Evolutionary conservation across 441 rosid genomes (phyloP).

Genomic region (Manihot esculenta): DNA sequence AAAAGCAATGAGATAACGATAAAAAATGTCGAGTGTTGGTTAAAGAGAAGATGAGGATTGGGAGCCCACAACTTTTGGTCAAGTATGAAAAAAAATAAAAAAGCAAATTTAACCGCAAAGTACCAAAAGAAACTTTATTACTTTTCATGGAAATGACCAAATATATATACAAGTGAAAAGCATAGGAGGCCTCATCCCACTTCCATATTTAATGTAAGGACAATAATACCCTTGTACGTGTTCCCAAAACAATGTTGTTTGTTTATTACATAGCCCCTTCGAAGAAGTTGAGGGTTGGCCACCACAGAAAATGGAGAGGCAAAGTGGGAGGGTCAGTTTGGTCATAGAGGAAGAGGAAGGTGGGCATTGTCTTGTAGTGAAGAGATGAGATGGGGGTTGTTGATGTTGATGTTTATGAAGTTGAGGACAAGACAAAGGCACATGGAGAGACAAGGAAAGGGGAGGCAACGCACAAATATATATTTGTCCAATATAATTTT

Average conservation of each 20-base stretch:
- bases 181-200: constrained; percentile 26
- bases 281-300: background rate
- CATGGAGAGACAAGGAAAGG: constrained; percentile 36
- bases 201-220: constrained; percentile 10
- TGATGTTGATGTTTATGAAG: constrained; percentile 42
- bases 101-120: constrained; percentile 42
- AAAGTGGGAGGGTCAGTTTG: constrained; percentile 30
- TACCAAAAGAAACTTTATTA: constrained; percentile 42
- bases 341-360: constrained; percentile 21
- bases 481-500: too few species aligned
- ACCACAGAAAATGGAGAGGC: constrained; percentile 24
- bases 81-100: constrained; percentile 28
- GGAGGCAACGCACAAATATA: too few species aligned
- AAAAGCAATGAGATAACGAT: too few species aligned
- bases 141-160: constrained; percentile 44
- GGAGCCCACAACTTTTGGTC: constrained; percentile 26
- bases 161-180: constrained; percentile 38
- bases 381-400: constrained; percentile 14
- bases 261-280: background rate
- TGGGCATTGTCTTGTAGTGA: constrained; percentile 29
- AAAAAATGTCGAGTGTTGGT: background rate
- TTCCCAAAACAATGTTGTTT: constrained; percentile 18
- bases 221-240: constrained; percentile 25
- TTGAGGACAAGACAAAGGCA: constrained; percentile 54
- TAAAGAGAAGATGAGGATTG: background rate